Evolutionary conservation across 225 moss, liverwort and hornwort genomes (phyloP).

Genomic region (Neckera pumila): DNA sequence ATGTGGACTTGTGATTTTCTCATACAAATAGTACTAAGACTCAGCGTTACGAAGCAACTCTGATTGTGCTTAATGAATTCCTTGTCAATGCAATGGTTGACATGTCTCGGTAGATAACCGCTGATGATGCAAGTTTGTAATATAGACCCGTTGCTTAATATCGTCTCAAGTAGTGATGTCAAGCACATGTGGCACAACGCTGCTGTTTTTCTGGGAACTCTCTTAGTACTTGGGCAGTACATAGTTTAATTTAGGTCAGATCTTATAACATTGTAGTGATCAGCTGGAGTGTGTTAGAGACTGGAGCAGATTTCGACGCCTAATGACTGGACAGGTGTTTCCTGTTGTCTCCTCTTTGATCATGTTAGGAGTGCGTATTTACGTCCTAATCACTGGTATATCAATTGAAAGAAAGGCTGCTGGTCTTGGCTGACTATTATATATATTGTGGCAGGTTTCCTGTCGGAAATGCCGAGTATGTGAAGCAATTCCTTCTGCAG

Average conservation of each 20-base stretch:
- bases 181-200: background rate
- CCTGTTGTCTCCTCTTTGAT: background rate
- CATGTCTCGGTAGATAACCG: background rate
- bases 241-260: background rate
- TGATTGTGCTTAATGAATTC: background rate
- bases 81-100: background rate
- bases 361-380: background rate
- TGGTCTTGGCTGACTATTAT: background rate
- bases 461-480: conserved; percentile 97
- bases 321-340: background rate
- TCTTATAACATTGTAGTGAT: background rate
- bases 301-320: background rate
- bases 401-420: background rate
- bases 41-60: background rate
- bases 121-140: background rate
- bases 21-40: background rate
- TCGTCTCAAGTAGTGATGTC: background rate
- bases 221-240: background rate
- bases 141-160: background rate
- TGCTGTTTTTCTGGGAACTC: background rate
- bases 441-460: conserved; percentile 61
- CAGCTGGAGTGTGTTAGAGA: background rate
- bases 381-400: background rate
- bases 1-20: background rate
- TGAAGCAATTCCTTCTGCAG: conserved; percentile 93